Evolutionary conservation across 129 eudicot genomes (phyloP), one percentile per base, ranked within the genome.

Genomic region (Rutidosis leptorrhynchoides): DNA sequence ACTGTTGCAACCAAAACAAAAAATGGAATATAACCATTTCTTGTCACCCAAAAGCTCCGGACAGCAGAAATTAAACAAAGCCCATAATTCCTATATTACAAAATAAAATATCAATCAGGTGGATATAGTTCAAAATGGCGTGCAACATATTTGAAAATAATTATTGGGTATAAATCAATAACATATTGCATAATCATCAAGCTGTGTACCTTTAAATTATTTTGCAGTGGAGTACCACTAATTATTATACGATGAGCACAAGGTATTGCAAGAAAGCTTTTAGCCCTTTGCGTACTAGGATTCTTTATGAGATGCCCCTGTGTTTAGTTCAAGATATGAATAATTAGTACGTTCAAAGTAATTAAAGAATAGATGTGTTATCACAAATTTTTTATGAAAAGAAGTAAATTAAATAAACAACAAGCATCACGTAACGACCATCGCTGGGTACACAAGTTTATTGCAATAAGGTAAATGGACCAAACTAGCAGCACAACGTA

Each of bases 261-360:
- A 24, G 99, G 95, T 70, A 94, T 83, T 48, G 82, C 86, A 65
- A 86, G 86, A 82, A 94, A 86, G 73, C 99, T 89, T 83, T 94
- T 86, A 43, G 99, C 96, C 82, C 99, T 89, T 65, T 94, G 99
- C 30, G 99, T 94, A 74, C 86, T 89, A 24, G 99, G 97, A 83
- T 93, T 93, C 79, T 93, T 93, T 60, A 93, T 93, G 55, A 93
- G 90, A 79, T 93, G 99, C 10, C 99, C 99, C 99, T 93, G 67
- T 37, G 46, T 64, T 62, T 54, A 62, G 51, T 63, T 48, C 64
- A 71, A 48, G n/a, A 53, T 51, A 65, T 2, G 58, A 17, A 35
- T 64, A 30, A 22, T 51, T 64, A 16, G 29, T 5, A 22, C 40
- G 46, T 32, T 65, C 16, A 8, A 58, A 57, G 2, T n/a, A 54